Base-by-base conservation (phyloP, 2,329 filamentous ascomycete genomes). In the Acrocalymma vagum region DNA sequence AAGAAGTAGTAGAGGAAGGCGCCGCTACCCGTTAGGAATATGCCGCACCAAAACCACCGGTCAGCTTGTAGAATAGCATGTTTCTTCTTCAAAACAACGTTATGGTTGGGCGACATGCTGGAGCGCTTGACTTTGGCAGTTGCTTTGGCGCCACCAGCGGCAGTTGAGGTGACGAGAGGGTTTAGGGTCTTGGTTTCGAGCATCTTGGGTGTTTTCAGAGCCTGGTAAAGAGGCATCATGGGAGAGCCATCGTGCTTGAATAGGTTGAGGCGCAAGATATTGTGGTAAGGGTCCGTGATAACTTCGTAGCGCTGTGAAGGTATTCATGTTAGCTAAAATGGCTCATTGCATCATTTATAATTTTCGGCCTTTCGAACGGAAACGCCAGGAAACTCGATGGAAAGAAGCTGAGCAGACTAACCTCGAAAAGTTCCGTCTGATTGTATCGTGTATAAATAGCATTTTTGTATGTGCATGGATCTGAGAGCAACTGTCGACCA, bases 181-280 rank as follows among this genome's bases (percentile, higher is more conserved):
- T 87, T 84, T 45, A 89, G 72, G 0, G 83, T 87, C 9, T 76
- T 74, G 3, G 85, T 88, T 2, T 86, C 85, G 5, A 88, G 78
- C 84, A 89, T 89, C 58, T 84, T 71, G 0, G 86, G 85, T 5
- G 84, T 80, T 9, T 69, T 76, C 61, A 78, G 82, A 49, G 78
- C 79, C 29, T 87, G 76, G 66, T 86, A 89, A 75, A 90, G 77
- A 9, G 86, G 85, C 52, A 85, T 80, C 70, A 87, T 72, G 9
- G 83, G 84, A 1, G 81, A 70, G 42, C 85, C 86, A 60, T 88
- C 82, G 55, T 78, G 82, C 55, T 78, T 67, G 65, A 76, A 85
- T 29, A 90, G 76, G 51, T 87, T 82, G 16, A 90, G 78, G 38
- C 85, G 81, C 28, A 73, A 75, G 42, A 83, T 75, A 36, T 81